Conservation (phyloP, 225 moss, liverwort and hornwort genomes). For the Antitrichia curtipendula region DNA sequence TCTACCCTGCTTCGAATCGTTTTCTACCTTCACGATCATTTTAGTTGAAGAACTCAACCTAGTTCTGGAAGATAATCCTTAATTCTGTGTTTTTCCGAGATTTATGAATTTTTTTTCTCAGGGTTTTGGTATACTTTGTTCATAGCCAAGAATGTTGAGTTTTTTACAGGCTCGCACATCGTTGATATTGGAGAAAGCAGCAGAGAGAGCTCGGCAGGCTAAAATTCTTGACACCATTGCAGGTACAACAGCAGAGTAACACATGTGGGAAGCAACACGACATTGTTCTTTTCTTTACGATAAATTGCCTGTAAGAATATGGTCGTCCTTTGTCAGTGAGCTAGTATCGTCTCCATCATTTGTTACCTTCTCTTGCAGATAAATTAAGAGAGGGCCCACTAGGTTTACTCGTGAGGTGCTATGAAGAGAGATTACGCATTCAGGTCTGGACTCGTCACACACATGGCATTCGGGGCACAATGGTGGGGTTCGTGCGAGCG, state of each 20-base stretch:
- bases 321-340: not conserved
- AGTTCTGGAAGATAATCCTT: not conserved
- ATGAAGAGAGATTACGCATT: conserved; percentile 39
- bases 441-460: conserved; percentile 68
- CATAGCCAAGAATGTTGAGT: not conserved
- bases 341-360: not conserved
- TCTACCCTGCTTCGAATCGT: not conserved
- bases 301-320: not conserved
- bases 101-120: not conserved
- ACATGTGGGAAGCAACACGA: not conserved
- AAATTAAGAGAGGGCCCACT: conserved; percentile 46
- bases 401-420: conserved; percentile 49
- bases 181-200: conserved; percentile 52
- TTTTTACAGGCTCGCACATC: conserved; percentile 45
- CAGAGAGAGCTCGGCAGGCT: conserved; percentile 49
- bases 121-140: not conserved
- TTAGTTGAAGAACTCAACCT: not conserved
- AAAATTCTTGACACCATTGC: conserved; percentile 47
- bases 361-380: conserved; percentile 8
- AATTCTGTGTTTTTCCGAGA: not conserved
- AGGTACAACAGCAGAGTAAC: conserved; percentile 12
- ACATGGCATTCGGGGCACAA: conserved; percentile 50
- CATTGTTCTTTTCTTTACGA: not conserved
- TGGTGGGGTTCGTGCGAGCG: conserved; percentile 57
- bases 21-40: not conserved